Base-by-base conservation (phyloP, 441 rosid genomes). In the Eruca vesicaria region DNA sequence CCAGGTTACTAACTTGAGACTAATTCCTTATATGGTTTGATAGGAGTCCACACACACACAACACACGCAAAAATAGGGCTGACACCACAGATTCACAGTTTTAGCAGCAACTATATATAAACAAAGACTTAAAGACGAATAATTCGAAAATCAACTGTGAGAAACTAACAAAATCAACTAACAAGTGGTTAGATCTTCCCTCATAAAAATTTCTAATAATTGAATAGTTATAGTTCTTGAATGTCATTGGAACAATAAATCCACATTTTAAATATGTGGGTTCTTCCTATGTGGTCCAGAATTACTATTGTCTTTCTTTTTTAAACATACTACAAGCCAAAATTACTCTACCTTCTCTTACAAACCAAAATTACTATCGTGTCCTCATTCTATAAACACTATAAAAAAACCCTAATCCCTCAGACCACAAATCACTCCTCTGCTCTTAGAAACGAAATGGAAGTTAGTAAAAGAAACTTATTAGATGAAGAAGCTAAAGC, bases 401-500 rank as follows among this genome's bases (percentile, higher is more conserved):
- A 18, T 50, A 48, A 16, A 45, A 32, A 32, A 5, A 45, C 11
- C 56, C 21, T 15, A 50, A 18, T 8, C 21, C 11, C 11, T 50
- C 56, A 50, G 0, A 50, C 21, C 11, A 16, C 56, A 50, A 50
- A 50, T 3, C 23, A 50, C 20, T 18, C 11, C 4, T 50, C 11
- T 7, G 5, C 4, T 50, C 11, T 7, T 50, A 50, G 14, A 38
- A 21, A 57, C 14, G 35, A 50, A 20, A 61, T 63, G 75, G 76
- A 63, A 71, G 33, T 23, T 11, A 31, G 4, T 23, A 76, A 76
- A 33, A 57, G 20, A 43, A 69, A 16, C 10, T 2, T 56, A 41
- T 4, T 57, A 63, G 74, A 78, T 11, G 77, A 81, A 57, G 89
- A 83, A 69, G 87, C 86, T 20, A 86, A 26, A 61, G 94, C 82